Percentiles rank a stretch among this genome's conserved stretches.
Conservation (phyloP, 306 rosid species). For the apple (Malus domestica) region ASM211411v1 NC_041803.1:750501-751000, state of each 20-base stretch:
- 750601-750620: not conserved
- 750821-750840: not conserved
- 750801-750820: not conserved
- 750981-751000: constrained; percentile 45
- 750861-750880: constrained; percentile 27
- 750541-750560: constrained; percentile 34
- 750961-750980: constrained; percentile 51
- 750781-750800: constrained; percentile 20
- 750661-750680: constrained; percentile 22
- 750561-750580: constrained; percentile 26
- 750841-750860: constrained; percentile 9
- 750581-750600: not conserved
- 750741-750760: constrained; percentile 34
- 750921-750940: constrained; percentile 55
- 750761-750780: constrained; percentile 14
- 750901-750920: constrained; percentile 81
- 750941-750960: constrained; percentile 91
- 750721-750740: constrained; percentile 8
- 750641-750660: constrained; percentile 10
- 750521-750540: not conserved
- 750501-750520: no score
- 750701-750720: not conserved
- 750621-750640: constrained; percentile 34
- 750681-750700: constrained; percentile 19
- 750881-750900: not conserved